Base-by-base conservation (phyloP, 2,329 filamentous ascomycete species). In the Cadophora sp. region DNA sequence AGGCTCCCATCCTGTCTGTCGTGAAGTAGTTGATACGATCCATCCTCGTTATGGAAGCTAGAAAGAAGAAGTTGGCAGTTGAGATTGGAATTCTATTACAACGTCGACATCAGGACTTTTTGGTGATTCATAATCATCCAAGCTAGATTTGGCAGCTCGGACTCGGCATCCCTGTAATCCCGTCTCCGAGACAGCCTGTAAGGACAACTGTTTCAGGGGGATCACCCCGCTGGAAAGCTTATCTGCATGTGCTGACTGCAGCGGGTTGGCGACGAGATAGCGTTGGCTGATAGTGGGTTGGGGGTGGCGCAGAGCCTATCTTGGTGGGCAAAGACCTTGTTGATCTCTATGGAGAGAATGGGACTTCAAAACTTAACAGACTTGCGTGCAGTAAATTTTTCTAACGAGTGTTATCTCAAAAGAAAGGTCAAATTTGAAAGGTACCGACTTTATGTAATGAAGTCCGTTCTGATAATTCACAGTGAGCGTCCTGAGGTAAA, bases 41-140 rank as follows among this genome's bases (percentile, higher is more conserved):
- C 26, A 55, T n/a, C 16, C 5, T 29, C 19, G 4, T 51, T 11
- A 12, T n/a, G n/a, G 24, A 31, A 29, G 12, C 1, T 48, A 22
- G n/a, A 22, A 48, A 22, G 43, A 22, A 8, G 12, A 19, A 19
- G 12, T 16, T 16, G 12, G 16, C 12, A 22, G 12, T 22, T n/a
- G 19, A 22, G 7, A 14, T 22, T 48, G 43, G 14, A 31, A 4
- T 27, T 55, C 4, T 16, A n/a, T 3, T 55, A 26, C 27, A 55
- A 31, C 26, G 16, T 31, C 19, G 27, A 55, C 51, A 55, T 55
- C 51, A 55, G 51, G 26, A 55, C 11, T 31, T n/a, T 53, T 16
- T 19, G 51, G 51, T 55, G 51, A 55, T 55, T 55, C 51, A 55
- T 55, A 55, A 55, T 55, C 51, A 55, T 55, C 51, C 12, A 31